Conservation (phyloP, 2,329 filamentous ascomycete species). For the Clarireedia homoeocarpa region DNA sequence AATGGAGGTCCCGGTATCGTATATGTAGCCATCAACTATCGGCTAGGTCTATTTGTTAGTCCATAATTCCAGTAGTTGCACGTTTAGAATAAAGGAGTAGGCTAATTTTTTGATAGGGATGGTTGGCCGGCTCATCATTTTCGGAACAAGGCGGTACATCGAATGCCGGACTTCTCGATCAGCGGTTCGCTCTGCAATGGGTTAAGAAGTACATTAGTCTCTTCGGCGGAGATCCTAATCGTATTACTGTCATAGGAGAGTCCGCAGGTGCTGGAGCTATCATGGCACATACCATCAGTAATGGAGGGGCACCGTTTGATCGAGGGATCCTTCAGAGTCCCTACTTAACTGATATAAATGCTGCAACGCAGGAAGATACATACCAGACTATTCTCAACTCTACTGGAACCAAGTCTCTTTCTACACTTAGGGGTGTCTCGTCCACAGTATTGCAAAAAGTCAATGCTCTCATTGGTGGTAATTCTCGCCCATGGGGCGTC, state of each 20-base stretch:
- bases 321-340: constrained; percentile 30
- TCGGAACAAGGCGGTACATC: constrained; percentile 32
- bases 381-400: constrained; percentile 4
- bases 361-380: neutral
- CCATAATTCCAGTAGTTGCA: neutral
- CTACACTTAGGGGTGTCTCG: no score
- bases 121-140: constrained; percentile 34
- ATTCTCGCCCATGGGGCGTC: no score
- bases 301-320: constrained; percentile 33
- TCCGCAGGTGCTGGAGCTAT: constrained; percentile 41
- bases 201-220: constrained; percentile 43
- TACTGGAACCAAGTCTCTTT: neutral
- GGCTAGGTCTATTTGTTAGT: constrained; percentile 26
- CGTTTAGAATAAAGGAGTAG: no score
- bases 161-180: constrained; percentile 45
- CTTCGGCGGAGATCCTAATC: constrained; percentile 45
- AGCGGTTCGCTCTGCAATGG: constrained; percentile 49
- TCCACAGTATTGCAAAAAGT: no score
- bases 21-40: constrained; percentile 28
- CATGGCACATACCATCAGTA: constrained; percentile 41
- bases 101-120: constrained; percentile 11
- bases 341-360: no score
- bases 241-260: constrained; percentile 42
- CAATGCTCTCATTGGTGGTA: no score
- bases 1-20: constrained; percentile 30